A percentile compares a stretch with the other conserved stretches of the same genome.
These are phyloP conservation scores for Closterium sp. DNA, from an alignment of 139 green algal species.

Conservation along the genomic window DNA sequence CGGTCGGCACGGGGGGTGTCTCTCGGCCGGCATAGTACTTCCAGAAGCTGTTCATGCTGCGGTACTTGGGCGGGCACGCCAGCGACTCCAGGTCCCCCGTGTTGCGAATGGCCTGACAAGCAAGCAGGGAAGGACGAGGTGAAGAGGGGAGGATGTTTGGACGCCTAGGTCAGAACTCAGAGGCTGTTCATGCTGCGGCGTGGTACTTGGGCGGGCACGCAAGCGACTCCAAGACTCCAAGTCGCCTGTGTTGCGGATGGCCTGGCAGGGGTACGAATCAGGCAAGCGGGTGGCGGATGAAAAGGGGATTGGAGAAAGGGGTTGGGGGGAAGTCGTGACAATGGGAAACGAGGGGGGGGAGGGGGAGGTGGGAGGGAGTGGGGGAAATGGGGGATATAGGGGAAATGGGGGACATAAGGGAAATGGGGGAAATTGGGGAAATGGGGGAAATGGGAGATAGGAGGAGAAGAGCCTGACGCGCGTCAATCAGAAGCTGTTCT, in stretches of 20 bases:
- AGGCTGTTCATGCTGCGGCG: too few relatives aligned
- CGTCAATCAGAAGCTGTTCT: too few relatives aligned
- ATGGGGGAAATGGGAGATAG: too few relatives aligned
- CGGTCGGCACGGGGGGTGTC: constrained; percentile 78
- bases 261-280: not conserved
- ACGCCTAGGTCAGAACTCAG: too few relatives aligned
- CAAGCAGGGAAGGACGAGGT: too few relatives aligned
- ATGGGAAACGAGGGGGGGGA: not conserved
- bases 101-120: constrained; percentile 88
- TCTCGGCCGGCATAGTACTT: constrained; percentile 89
- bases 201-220: too few relatives aligned
- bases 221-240: too few relatives aligned
- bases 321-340: not conserved
- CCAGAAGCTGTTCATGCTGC: constrained; percentile 85
- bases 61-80: constrained; percentile 90
- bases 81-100: constrained; percentile 91
- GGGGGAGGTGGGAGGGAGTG: not conserved
- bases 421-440: too few relatives aligned
- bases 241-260: too few relatives aligned
- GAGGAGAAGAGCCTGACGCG: too few relatives aligned
- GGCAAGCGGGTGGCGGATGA: not conserved
- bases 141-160: too few relatives aligned
- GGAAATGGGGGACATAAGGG: not conserved
- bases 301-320: not conserved
- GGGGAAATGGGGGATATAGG: not conserved